Base-by-base conservation (phyloP, 2,329 filamentous ascomycete species). In the Ascochyta fabae region DNA sequence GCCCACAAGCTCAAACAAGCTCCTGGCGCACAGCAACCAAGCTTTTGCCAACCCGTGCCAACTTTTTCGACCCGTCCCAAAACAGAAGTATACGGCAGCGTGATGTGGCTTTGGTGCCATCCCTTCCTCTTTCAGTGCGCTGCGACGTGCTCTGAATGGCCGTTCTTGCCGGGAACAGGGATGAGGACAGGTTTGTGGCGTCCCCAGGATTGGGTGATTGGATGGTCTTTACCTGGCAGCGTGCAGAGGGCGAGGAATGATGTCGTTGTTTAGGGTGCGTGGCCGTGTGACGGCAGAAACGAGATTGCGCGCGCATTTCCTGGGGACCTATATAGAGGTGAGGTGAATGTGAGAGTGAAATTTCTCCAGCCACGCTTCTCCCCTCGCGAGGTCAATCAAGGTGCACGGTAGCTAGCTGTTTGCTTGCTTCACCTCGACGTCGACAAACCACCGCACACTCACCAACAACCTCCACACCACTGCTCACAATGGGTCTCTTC, bases 401-500 rank as follows among this genome's bases (percentile, higher is more conserved):
- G 52, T 50, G 44, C 15, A 38, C 49, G 39, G 36, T 33, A 49
- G 33, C 26, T 41, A 54, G 45, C 46, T 44, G 26, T 43, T 54
- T 44, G 45, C 40, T 54, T 49, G 46, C 45, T 55, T 27, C 46
- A 48, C 41, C 40, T 50, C 44, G 16, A 44, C 31, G 31, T 38
- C 36, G 23, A 29, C 10, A 34, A 38, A 36, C 7, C 46, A 27
- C 24, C 22, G 43, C 15, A 45, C 45, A 51, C 23, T 24, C 45
- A 43, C n/a, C 42, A 40, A 53, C 33, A 42, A 48, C n/a, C n/a
- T 15, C 34, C n/a, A 34, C 41, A 56, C 54, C 8, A 12, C 6
- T 23, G 6, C 23, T 22, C 47, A 67, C 33, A 31, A 78, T 78
- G 75, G 68, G 69, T 34, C 66, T 77, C 64, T 77, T 78, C 68